Evolutionary conservation across 2,329 filamentous ascomycete species (phyloP).

Genomic region (Colletotrichum paranaense): DNA sequence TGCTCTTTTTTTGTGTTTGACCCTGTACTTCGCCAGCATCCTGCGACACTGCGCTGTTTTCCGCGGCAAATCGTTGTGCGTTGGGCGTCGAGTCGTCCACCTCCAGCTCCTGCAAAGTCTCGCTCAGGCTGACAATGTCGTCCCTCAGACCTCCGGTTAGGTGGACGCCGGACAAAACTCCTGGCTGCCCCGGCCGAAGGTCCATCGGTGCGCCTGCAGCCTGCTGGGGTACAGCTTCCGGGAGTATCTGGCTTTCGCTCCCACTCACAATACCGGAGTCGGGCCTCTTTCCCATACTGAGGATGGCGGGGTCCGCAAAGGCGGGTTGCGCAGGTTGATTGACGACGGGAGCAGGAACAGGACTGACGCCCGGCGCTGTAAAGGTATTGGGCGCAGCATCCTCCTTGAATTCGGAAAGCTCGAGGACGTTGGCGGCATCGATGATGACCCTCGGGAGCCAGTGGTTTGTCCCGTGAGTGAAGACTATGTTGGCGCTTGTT

Average conservation of each 20-base stretch:
- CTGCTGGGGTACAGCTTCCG: conserved; percentile 38
- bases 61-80: conserved; percentile 33
- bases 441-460: conserved; percentile 57
- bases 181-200: conserved; percentile 40
- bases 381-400: conserved; percentile 44
- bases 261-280: conserved; percentile 41
- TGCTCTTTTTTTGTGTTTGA: conserved; percentile 42
- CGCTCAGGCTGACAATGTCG: conserved; percentile 30
- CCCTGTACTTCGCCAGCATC: conserved; percentile 35
- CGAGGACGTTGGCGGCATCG: conserved; percentile 56
- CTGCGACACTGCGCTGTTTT: not conserved
- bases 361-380: conserved; percentile 40
- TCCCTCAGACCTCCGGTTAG: conserved; percentile 2
- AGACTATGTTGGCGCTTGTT: conserved; percentile 45
- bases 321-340: conserved; percentile 48
- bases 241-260: conserved; percentile 32
- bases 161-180: conserved; percentile 35
- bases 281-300: conserved; percentile 71
- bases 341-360: conserved; percentile 41
- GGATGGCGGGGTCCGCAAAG: conserved; percentile 86
- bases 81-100: conserved; percentile 38
- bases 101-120: conserved; percentile 40
- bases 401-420: conserved; percentile 53
- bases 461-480: conserved; percentile 50
- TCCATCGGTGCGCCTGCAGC: conserved; percentile 47